Conservation (phyloP, 108 stramenopile genomes). For the Conticribra guillardii region DNA sequence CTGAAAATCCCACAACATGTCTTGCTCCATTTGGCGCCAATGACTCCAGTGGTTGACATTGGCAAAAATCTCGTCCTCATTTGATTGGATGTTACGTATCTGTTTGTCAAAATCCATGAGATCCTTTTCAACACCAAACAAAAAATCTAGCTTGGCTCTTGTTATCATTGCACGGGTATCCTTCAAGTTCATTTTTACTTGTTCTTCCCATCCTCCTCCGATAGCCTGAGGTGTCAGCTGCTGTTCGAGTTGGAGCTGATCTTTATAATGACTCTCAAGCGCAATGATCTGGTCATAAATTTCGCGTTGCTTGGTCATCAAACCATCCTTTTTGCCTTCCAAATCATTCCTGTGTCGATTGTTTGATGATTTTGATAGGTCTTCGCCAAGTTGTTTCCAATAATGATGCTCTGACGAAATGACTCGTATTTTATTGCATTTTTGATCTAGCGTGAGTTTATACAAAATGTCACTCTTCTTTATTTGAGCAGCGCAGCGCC, state of each 20-base stretch:
- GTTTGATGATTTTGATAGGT: slow-evolving; percentile 23
- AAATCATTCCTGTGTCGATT: slow-evolving; percentile 16
- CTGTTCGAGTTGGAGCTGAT: slow-evolving; percentile 32
- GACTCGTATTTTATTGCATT: slow-evolving; percentile 38
- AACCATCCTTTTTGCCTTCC: slow-evolving; percentile 19
- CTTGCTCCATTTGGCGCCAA: slow-evolving; percentile 44
- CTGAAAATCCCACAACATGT: slow-evolving; percentile 39
- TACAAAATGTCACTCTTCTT: slow-evolving; percentile 15
- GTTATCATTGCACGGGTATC: slow-evolving; percentile 48
- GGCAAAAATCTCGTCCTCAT: slow-evolving; percentile 18
- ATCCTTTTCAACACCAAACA: slow-evolving; percentile 31
- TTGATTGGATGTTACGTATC: slow-evolving; percentile 5
- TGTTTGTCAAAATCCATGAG: slow-evolving; percentile 21
- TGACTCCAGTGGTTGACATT: slow-evolving; percentile 34
- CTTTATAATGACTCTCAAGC: slow-evolving; percentile 38
- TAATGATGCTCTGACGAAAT: slow-evolving; percentile 37
- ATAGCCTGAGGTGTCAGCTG: slow-evolving; percentile 39
- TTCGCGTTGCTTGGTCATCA: slow-evolving; percentile 14
- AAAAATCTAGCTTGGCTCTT: slow-evolving; percentile 31
- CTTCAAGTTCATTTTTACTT: slow-evolving; percentile 36
- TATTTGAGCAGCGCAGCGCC: slow-evolving; percentile 25
- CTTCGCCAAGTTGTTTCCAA: slow-evolving; percentile 32
- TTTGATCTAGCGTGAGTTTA: slow-evolving; percentile 7
- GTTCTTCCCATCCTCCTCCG: slow-evolving; percentile 44
- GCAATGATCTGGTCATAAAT: slow-evolving; percentile 27